Conservation (phyloP, 495 filamentous ascomycete species). For the Gamarada debralockiae region DNA sequence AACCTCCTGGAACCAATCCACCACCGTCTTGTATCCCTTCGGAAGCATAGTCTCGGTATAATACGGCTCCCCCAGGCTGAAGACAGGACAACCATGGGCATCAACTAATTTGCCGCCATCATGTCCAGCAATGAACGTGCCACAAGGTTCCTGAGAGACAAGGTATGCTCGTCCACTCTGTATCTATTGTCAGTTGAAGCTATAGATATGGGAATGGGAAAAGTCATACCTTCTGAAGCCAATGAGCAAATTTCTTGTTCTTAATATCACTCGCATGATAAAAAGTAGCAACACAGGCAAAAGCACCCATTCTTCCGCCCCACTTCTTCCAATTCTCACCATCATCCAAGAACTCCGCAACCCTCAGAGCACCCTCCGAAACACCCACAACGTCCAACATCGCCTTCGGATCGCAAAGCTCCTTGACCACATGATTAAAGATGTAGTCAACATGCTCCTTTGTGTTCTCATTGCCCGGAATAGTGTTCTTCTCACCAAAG, state of each 20-base stretch:
- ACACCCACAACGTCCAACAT: slow-evolving; percentile 64
- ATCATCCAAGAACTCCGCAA: slow-evolving; percentile 46
- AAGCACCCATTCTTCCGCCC: slow-evolving; percentile 31
- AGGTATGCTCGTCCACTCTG: slow-evolving; percentile 59
- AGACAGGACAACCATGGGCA: slow-evolving; percentile 39
- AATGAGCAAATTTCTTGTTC: slow-evolving; percentile 37
- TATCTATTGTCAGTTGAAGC: slow-evolving; percentile 6
- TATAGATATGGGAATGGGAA: not conserved
- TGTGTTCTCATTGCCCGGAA: slow-evolving; percentile 48
- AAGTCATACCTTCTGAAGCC: slow-evolving; percentile 42
- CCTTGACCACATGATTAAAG: slow-evolving; percentile 56
- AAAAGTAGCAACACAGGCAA: slow-evolving; percentile 35
- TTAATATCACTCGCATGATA: slow-evolving; percentile 22
- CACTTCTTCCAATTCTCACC: slow-evolving; percentile 49
- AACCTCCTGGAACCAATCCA: slow-evolving; percentile 44
- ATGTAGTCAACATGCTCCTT: slow-evolving; percentile 58
- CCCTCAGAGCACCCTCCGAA: slow-evolving; percentile 50
- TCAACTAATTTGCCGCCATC: slow-evolving; percentile 30
- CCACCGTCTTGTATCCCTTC: slow-evolving; percentile 28
- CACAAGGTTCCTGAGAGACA: slow-evolving; percentile 43
- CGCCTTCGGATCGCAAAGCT: slow-evolving; percentile 37
- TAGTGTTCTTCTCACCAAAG: slow-evolving; percentile 47
- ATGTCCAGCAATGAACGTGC: slow-evolving; percentile 42
- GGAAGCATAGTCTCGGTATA: slow-evolving; percentile 36
- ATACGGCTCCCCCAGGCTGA: slow-evolving; percentile 36